Evolutionary conservation across 345 rosid species (phyloP), one percentile per base, ranked within the genome.

Genomic region (Eucalyptus coolabah): DNA sequence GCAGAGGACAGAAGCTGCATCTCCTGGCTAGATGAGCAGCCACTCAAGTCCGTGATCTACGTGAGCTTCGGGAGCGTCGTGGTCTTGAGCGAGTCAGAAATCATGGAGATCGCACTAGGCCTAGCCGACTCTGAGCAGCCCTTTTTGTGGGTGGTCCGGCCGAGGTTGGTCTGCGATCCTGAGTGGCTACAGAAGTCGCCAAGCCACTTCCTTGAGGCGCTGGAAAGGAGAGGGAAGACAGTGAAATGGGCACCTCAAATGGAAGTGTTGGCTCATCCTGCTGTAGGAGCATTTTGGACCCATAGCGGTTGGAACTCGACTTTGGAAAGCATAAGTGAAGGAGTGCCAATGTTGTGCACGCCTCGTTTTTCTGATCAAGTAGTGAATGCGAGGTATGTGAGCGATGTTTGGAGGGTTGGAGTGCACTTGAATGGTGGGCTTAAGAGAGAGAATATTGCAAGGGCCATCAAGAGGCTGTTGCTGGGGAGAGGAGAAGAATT

Each of bases 291-390:
- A 9, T 95, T 96, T 86, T 92, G 97, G 94, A 96, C 97, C 0
- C 98, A 95, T 51, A 72, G 90, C 45, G 98, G 97, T 9, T 96
- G 96, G 98, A 97, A 97, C 89, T 96, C 97, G 2, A 93, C 95
- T 7, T 17, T 94, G 91, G 98, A 97, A 86, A 94, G 95, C 86
- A 88, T 96, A 88, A 92, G 93, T 53, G 95, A 94, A 85, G 95
- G 96, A 26, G 95, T 94, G 49, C 97, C 98, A 2, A 93, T 96
- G 98, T 92, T 97, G 65, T 97, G 97, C 30, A 92, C 93, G 50
- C 96, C 98, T 2, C 87, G 91, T 87, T 95, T 95, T 49, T 92
- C 93, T 19, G 99, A 97, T 92, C 97, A 96, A 80, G 87, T 16
- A 77, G 92, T 92, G 44, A 94, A 95, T 59, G 91, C 96, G 8